Base-by-base conservation (phyloP, 352 stramenopile species). In the Phytophthora cryptogea region DNA sequence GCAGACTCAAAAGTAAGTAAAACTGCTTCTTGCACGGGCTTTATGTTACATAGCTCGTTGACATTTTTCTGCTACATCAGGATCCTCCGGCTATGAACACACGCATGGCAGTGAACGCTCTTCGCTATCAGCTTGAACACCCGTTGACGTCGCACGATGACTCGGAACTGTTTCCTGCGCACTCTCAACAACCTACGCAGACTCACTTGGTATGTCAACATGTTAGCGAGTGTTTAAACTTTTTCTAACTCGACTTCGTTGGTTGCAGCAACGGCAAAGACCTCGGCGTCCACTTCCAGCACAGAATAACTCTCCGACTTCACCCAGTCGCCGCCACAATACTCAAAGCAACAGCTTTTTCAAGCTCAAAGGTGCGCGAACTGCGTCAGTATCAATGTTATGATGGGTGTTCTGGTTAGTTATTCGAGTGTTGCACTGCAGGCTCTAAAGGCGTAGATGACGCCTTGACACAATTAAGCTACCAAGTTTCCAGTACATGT, bases 141-240 rank as follows among this genome's bases (percentile, higher is more conserved):
- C 84, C 84, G 0, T 63, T 94, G 13, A 94, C 82, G 28, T 88
- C 84, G 1, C 84, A 92, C 41, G 82, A 92, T 58, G 82, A 94
- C 54, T 81, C 71, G 26, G 76, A 88, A 7, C 44, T 91, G 16
- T 72, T 70, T 51, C 70, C 70, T 28, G 41, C 67, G 2, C 76
- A 69, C 48, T 86, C 73, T 17, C 76, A 88, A 50, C 66, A 70
- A 17, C 55, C 66, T 23, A 91, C 82, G 6, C 68, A 81, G 48
- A 47, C 78, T 8, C 73, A 83, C 27, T 42, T 88, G 46, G 82
- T 89, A 72, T 33, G 50, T 26, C 10, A 40, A 27, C 20, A 8
- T 26, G 17, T 5, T 26, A 31, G 4, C 11, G 8, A 9, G 10
- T 46, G 0, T n/a, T 43, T 47, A 4, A 52, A 14, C 8, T 51